These are phyloP conservation scores for Hyaloperonospora brassicae DNA, from an alignment of 352 stramenopile species.

Conservation along the genomic window DNA sequence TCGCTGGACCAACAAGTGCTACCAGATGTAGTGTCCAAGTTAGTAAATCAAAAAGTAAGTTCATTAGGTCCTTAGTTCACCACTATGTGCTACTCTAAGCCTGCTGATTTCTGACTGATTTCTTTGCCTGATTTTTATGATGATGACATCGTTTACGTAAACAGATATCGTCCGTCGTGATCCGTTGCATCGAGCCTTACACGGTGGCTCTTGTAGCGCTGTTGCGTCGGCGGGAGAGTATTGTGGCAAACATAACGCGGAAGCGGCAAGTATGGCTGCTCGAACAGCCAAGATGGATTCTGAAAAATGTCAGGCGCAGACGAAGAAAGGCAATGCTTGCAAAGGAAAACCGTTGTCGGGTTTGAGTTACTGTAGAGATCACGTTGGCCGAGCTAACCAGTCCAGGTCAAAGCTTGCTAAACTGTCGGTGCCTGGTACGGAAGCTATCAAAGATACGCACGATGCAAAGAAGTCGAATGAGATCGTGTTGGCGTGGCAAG, in stretches of 20 bases:
- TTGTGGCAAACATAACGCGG: conserved; percentile 26
- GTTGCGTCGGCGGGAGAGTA: conserved; percentile 27
- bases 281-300: neutral
- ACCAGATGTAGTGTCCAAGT: no score
- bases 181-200: no score
- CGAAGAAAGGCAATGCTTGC: conserved; percentile 42
- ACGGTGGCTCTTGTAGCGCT: conserved; percentile 29
- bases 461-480: neutral
- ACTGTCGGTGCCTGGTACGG: neutral
- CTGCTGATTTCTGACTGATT: no score
- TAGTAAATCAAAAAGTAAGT: no score
- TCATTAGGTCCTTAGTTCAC: no score
- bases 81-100: no score
- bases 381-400: conserved; percentile 13
- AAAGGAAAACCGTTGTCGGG: conserved; percentile 22
- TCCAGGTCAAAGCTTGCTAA: neutral
- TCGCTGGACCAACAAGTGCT: no score
- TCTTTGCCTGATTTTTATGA: no score
- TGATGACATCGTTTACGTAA: no score
- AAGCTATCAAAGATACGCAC: neutral
- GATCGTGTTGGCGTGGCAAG: neutral
- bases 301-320: conserved; percentile 28
- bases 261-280: neutral
- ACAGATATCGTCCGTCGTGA: no score
- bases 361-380: conserved; percentile 32